A percentile compares a stretch with the other conserved stretches of the same genome.
These are phyloP conservation scores for Vitis hybrid DNA, from an alignment of 177 flowering plant genomes.

Conservation along the genomic window DNA sequence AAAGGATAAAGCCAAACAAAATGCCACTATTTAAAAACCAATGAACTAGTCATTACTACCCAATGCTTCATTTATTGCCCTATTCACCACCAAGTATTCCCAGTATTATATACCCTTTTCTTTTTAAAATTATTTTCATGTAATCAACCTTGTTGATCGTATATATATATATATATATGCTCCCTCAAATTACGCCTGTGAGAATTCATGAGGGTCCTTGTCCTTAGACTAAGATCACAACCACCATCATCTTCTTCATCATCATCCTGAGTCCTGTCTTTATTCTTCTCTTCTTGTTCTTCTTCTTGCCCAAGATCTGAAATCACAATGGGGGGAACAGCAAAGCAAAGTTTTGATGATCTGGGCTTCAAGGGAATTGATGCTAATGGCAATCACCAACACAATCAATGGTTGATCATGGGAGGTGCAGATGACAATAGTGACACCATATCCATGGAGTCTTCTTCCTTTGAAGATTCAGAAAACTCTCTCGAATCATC, in stretches of 20 bases:
- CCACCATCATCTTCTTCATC: background rate
- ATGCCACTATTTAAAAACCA: background rate
- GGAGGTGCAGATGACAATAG: slow-evolving; percentile 11
- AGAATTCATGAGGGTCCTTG: background rate
- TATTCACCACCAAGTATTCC: too few relatives aligned
- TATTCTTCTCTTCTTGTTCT: slow-evolving; percentile 3
- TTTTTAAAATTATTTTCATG: background rate
- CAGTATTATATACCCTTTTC: too few relatives aligned
- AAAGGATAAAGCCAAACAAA: slow-evolving; percentile 7
- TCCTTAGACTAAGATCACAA: background rate
- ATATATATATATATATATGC: slow-evolving; percentile 1
- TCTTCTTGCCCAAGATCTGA: background rate
- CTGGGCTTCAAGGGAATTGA: slow-evolving; percentile 4
- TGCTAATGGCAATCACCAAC: background rate
- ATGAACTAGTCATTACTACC: background rate
- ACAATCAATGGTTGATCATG: slow-evolving; percentile 13
- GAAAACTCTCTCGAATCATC: slow-evolving; percentile 14
- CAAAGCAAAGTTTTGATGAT: background rate
- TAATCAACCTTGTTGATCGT: background rate
- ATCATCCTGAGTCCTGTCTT: background rate
- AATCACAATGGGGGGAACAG: slow-evolving; percentile 11
- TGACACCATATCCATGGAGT: slow-evolving; percentile 11
- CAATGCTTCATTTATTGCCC: background rate
- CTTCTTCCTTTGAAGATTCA: slow-evolving; percentile 25
- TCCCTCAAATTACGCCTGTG: background rate